Evolutionary conservation across 176 grass and related monocot genomes (phyloP).

Genomic region (Cenchrus americanus): DNA sequence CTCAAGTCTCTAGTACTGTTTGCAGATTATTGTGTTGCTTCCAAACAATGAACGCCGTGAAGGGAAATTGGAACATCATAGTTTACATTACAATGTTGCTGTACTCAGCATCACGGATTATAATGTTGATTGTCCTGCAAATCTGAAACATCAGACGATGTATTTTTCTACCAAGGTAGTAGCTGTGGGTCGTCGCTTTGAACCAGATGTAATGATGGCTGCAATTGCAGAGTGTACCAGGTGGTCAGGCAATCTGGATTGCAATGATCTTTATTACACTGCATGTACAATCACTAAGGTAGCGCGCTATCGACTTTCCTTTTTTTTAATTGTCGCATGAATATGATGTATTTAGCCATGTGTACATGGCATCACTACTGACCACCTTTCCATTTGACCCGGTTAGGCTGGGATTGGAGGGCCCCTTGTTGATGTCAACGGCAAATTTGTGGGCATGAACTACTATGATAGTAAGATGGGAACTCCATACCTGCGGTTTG

Average conservation of each 20-base stretch:
- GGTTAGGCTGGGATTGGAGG: conserved; percentile 25
- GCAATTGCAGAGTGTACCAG: background rate
- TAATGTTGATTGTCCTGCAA: background rate
- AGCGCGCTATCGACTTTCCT: background rate
- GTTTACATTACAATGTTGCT: conserved; percentile 17
- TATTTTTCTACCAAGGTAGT: background rate
- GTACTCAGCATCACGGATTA: conserved; percentile 4
- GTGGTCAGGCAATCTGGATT: background rate
- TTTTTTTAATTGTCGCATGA: background rate
- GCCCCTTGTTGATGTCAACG: conserved; percentile 7
- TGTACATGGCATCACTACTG: background rate
- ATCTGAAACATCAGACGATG: background rate
- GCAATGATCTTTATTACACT: background rate
- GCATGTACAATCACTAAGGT: conserved; percentile 11
- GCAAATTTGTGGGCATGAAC: background rate
- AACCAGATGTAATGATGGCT: background rate
- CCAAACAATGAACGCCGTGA: background rate
- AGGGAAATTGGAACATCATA: background rate
- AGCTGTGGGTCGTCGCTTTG: background rate
- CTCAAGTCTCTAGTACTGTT: background rate
- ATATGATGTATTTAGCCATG: background rate
- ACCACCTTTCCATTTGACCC: background rate
- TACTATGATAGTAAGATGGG: background rate
- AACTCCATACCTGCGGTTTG: background rate
- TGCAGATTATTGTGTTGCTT: conserved; percentile 25